These are phyloP conservation scores for Dactylonectria macrodidyma DNA, from an alignment of 2,329 filamentous ascomycete genomes.

Conservation along the genomic window DNA sequence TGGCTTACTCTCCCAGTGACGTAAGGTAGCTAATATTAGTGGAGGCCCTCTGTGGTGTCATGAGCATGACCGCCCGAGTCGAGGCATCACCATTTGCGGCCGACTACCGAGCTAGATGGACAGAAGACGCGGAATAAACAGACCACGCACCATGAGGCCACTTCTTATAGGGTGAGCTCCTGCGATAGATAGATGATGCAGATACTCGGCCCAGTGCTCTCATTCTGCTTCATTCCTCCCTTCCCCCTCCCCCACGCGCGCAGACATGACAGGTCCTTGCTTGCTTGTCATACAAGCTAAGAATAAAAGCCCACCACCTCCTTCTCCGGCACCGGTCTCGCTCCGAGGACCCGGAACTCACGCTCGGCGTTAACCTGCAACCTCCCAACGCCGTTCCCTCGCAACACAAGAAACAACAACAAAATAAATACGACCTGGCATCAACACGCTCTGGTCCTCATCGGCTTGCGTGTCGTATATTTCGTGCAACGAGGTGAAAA, in stretches of 20 bases:
- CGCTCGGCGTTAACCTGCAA: conserved; percentile 23
- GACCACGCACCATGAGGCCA: conserved; percentile 14
- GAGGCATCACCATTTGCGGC: conserved; percentile 5
- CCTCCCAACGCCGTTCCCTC: conserved; percentile 12
- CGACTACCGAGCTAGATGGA: conserved; percentile 5
- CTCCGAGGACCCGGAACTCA: conserved; percentile 22
- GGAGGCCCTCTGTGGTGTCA: conserved; percentile 15
- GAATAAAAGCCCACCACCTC: conserved; percentile 17
- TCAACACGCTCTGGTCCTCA: background rate
- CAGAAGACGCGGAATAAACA: conserved; percentile 4
- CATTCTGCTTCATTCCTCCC: background rate
- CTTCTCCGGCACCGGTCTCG: conserved; percentile 28
- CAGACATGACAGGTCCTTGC: conserved; percentile 16
- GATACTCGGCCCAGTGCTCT: background rate
- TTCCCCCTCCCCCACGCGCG: background rate
- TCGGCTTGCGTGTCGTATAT: background rate
- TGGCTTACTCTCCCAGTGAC: conserved; percentile 8
- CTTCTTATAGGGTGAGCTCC: conserved; percentile 5
- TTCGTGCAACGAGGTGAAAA: background rate
- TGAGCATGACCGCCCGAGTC: background rate
- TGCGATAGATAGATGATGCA: background rate
- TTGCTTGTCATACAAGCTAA: conserved; percentile 27
- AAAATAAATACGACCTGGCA: background rate
- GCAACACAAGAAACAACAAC: conserved; percentile 22
- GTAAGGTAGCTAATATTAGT: conserved; percentile 2